phyloP scores from a whole-genome alignment of 164 flowering plant species.

The Sextonia rubra region DNA sequence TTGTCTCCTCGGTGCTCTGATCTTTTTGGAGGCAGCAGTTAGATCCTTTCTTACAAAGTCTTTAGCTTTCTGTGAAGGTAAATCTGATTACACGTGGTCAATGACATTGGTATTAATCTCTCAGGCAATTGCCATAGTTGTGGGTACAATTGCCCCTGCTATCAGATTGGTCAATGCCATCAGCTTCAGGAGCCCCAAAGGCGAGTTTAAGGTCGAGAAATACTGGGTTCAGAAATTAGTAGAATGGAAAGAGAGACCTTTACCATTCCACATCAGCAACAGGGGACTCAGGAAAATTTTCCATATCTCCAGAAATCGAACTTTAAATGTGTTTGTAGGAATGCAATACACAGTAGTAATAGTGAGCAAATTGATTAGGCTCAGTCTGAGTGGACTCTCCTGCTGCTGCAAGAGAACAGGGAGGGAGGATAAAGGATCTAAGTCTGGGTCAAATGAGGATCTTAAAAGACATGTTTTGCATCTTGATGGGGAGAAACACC shows the following conservation, averaged over 20 bases:
- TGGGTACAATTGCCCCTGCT: not conserved
- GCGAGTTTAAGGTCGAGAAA: slow-evolving; percentile 28
- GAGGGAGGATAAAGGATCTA: not conserved
- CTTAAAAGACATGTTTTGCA: slow-evolving; percentile 28
- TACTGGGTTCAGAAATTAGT: slow-evolving; percentile 41
- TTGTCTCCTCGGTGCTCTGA: slow-evolving; percentile 36
- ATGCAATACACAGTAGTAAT: slow-evolving; percentile 37
- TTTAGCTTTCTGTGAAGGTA: slow-evolving; percentile 34
- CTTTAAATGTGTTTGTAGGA: slow-evolving; percentile 24
- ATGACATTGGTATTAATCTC: not conserved
- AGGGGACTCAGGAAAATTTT: not conserved
- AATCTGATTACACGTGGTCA: slow-evolving; percentile 61
- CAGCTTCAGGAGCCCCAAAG: not conserved
- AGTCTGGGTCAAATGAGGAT: slow-evolving; percentile 18
- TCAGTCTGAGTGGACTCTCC: slow-evolving; percentile 20
- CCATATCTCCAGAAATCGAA: not conserved
- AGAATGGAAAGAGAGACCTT: slow-evolving; percentile 29
- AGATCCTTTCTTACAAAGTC: slow-evolving; percentile 28
- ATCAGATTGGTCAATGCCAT: slow-evolving; percentile 1
- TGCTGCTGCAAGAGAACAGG: not conserved
- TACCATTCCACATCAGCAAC: not conserved
- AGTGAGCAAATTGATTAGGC: slow-evolving; percentile 32
- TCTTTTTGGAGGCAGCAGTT: slow-evolving; percentile 35
- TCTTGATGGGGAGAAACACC: slow-evolving; percentile 58
- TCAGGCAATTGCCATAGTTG: not conserved